Evolutionary conservation across 2,329 filamentous ascomycete genomes (phyloP).

Genomic region (Penicillium sp.): DNA sequence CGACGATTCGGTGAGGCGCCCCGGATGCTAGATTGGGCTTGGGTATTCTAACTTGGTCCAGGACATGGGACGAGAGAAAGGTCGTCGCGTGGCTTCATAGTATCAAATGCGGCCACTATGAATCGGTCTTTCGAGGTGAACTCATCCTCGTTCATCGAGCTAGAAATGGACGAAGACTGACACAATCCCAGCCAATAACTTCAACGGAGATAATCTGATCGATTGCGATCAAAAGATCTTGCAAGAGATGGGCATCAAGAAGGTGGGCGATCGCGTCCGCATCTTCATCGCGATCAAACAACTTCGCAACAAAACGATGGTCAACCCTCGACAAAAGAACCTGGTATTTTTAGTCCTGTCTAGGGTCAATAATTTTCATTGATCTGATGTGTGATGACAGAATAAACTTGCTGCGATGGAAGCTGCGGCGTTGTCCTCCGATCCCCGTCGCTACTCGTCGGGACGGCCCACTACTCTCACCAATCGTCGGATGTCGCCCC

Average conservation of each 20-base stretch:
- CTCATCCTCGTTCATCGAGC: not conserved
- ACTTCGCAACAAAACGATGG: constrained; percentile 67
- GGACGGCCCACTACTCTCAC: constrained; percentile 45
- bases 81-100: constrained; percentile 86
- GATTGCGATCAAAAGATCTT: constrained; percentile 96
- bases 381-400: constrained; percentile 43
- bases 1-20: constrained; percentile 60
- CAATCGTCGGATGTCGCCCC: constrained; percentile 58
- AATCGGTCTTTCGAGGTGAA: constrained; percentile 70
- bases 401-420: constrained; percentile 81
- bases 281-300: constrained; percentile 83
- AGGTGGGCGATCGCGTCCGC: constrained; percentile 90
- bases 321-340: constrained; percentile 75
- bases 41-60: constrained; percentile 29
- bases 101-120: constrained; percentile 91
- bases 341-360: too few species aligned
- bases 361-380: too few species aligned
- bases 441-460: constrained; percentile 55
- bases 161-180: constrained; percentile 16
- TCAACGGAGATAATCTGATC: constrained; percentile 92
- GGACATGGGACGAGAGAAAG: constrained; percentile 78
- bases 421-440: constrained; percentile 55
- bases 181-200: constrained; percentile 64
- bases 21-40: not conserved
- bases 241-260: constrained; percentile 97